Evolutionary conservation across 768 basidiomycete species (phyloP), one percentile per base, ranked within the genome.

Genomic region (Lyophyllum decastes): DNA sequence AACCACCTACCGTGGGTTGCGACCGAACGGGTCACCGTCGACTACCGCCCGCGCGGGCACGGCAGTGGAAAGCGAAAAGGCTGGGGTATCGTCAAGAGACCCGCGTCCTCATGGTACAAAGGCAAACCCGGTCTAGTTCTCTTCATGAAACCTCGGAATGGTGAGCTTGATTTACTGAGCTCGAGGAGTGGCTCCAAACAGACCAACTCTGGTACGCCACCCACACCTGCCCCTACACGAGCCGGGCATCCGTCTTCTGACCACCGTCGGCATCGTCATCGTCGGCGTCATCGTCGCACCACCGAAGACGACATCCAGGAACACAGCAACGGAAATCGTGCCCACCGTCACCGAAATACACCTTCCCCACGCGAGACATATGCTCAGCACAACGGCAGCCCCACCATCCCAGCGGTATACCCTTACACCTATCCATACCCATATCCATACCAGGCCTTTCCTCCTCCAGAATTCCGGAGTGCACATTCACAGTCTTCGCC

Each of bases 1-100:
- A 76, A 80, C 48, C 59, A 68, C 14, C 73, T 83, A 49, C 82
- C 82, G 1, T 83, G 82, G 82, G 64, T 81, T 8, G 72, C 81
- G 6, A 64, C 70, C 3, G 67, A 72, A 1, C 72, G 81, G 45
- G 76, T 83, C 57, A 80, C 80, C 1, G 70, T 75, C 9, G 76
- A 78, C 55, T 82, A 83, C 56, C 62, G 75, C 14, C 80, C 82
- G 0, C 74, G 69, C 9, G 68, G 69, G 53, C 68, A 44, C 51
- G 54, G 65, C 52, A 48, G 57, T 41, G 55, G 52, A 55, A 58
- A 11, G 60, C 57, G 58, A 43, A 54, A 54, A 52, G n/a, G n/a
- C n/a, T 49, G 48, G 64, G 52, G 47, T n/a, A n/a, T n/a, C n/a
- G n/a, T 58, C 54, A 66, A 64, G 49, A 73, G 70, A 55, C 70